Evolutionary conservation across 495 filamentous ascomycete species (phyloP).

Genomic region (Penicillium daleae): DNA sequence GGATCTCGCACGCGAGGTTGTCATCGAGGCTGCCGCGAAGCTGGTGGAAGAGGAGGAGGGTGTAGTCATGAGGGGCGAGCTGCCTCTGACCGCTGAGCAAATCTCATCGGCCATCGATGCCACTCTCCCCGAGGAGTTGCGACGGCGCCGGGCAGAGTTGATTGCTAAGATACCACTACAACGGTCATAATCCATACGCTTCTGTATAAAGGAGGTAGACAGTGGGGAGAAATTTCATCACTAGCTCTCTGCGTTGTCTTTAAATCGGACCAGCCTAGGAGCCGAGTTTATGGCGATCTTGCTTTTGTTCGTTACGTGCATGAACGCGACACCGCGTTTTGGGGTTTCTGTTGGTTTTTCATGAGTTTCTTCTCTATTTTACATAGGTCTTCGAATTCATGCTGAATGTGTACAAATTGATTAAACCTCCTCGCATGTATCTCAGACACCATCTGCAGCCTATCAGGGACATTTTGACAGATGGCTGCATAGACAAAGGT

Average conservation of each 20-base stretch:
- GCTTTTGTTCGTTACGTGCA: not conserved
- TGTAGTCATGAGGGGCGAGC: constrained; percentile 33
- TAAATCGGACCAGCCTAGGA: not conserved
- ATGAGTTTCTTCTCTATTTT: not conserved
- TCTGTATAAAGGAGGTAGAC: constrained; percentile 12
- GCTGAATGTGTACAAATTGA: constrained; percentile 1
- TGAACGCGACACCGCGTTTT: not conserved
- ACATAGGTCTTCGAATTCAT: not conserved
- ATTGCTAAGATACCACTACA: constrained; percentile 28
- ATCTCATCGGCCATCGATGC: constrained; percentile 35
- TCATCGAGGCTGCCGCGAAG: constrained; percentile 44
- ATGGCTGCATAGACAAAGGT: not conserved
- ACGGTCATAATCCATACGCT: constrained; percentile 12
- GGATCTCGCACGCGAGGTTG: constrained; percentile 37
- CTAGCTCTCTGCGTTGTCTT: not conserved
- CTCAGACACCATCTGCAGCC: not conserved
- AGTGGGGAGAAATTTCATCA: not conserved
- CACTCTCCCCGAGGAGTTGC: constrained; percentile 30
- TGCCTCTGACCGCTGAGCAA: constrained; percentile 23
- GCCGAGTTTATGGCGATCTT: not conserved
- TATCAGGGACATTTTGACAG: not conserved
- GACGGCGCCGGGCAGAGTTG: constrained; percentile 33
- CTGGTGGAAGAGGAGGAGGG: constrained; percentile 44
- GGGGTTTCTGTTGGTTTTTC: not conserved
- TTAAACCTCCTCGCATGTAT: not conserved